Conservation (phyloP, 2,329 filamentous ascomycete genomes). For the Ceratocystiopsis minuta region DNA sequence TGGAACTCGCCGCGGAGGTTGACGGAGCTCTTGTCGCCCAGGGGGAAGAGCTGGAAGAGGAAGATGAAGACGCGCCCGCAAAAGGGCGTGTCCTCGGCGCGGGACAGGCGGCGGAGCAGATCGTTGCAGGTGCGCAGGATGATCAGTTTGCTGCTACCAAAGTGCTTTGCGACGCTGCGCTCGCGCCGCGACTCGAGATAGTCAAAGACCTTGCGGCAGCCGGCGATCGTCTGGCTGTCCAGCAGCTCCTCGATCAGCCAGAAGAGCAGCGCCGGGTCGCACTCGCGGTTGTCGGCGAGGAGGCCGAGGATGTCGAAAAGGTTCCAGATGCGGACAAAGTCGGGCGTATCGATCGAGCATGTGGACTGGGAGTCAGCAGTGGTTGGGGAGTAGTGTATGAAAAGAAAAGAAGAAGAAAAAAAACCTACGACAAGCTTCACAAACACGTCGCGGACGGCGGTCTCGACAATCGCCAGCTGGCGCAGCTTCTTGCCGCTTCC, state of each 20-base stretch:
- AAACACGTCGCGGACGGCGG: slow-evolving; percentile 65
- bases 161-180: slow-evolving; percentile 62
- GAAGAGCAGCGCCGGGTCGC: slow-evolving; percentile 65
- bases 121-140: slow-evolving; percentile 94
- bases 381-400: not conserved
- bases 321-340: slow-evolving; percentile 80
- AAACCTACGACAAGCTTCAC: slow-evolving; percentile 55
- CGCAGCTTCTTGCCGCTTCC: slow-evolving; percentile 25
- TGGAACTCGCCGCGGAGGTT: slow-evolving; percentile 94
- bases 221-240: slow-evolving; percentile 87
- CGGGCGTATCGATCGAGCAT: slow-evolving; percentile 56
- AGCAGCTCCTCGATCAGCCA: slow-evolving; percentile 88
- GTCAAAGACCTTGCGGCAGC: slow-evolving; percentile 81
- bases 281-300: slow-evolving; percentile 63
- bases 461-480: slow-evolving; percentile 60
- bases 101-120: slow-evolving; percentile 77
- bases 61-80: slow-evolving; percentile 97
- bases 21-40: slow-evolving; percentile 93
- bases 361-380: slow-evolving; percentile 34
- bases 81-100: slow-evolving; percentile 91
- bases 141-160: slow-evolving; percentile 68
- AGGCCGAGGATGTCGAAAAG: slow-evolving; percentile 81
- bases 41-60: slow-evolving; percentile 90
- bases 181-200: slow-evolving; percentile 89
- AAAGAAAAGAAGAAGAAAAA: slow-evolving; percentile 43